A percentile compares a stretch with the other conserved stretches of the same genome.
Conservation (phyloP, 148 eudicot genomes). For the Fallopia convolvulus region DNA sequence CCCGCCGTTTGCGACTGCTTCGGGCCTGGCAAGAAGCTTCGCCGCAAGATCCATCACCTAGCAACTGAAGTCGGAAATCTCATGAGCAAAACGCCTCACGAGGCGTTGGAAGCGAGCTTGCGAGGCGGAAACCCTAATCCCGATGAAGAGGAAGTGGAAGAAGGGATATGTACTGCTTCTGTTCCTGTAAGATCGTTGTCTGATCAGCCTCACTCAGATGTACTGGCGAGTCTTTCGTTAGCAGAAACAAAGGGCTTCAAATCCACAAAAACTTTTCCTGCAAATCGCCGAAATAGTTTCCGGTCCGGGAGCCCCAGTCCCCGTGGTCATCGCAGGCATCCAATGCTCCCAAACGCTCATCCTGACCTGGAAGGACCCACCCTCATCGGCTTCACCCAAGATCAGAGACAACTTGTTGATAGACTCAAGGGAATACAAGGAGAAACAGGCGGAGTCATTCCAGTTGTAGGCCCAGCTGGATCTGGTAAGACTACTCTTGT, state of each 20-base stretch:
- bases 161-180: neutral
- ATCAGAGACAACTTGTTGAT: neutral
- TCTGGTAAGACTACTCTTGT: slow-evolving; percentile 23
- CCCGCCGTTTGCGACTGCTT: slow-evolving; percentile 13
- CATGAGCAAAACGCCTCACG: neutral
- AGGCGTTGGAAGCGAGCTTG: neutral
- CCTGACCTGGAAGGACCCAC: slow-evolving; percentile 3
- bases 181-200: neutral
- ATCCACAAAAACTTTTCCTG: neutral
- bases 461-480: slow-evolving; percentile 15
- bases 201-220: neutral
- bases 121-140: neutral
- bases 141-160: neutral
- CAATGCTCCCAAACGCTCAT: neutral
- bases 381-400: slow-evolving; percentile 3
- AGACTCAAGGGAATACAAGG: neutral
- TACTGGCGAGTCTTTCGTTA: neutral
- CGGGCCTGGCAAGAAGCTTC: neutral
- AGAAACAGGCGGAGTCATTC: slow-evolving; percentile 1
- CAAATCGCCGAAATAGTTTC: neutral
- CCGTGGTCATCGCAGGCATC: neutral
- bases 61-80: neutral
- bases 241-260: neutral
- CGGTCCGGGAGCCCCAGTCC: neutral
- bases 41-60: neutral